Evolutionary conservation across 371 early-diverging fungal genomes (phyloP).

Genomic region (Dinochytrium kinnereticum): DNA sequence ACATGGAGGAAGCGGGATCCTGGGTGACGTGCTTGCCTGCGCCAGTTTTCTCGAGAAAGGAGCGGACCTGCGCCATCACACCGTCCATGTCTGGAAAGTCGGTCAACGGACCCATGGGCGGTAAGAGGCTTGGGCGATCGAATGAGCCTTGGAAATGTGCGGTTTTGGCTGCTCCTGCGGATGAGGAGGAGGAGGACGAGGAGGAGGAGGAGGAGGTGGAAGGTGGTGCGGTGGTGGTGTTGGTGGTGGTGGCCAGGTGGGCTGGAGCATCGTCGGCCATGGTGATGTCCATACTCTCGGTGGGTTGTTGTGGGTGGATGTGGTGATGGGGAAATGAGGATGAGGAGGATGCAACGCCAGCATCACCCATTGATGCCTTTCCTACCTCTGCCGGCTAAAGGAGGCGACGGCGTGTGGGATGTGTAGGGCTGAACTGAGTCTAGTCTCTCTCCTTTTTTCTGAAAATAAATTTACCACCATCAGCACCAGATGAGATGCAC

Average conservation of each 20-base stretch:
- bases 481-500: too few relatives aligned
- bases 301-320: background rate
- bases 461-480: too few relatives aligned
- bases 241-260: background rate
- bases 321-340: background rate
- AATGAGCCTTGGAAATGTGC: background rate
- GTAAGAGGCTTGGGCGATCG: background rate
- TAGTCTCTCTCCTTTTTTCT: too few relatives aligned
- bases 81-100: slow-evolving; percentile 14
- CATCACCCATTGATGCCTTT: background rate
- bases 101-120: slow-evolving; percentile 9
- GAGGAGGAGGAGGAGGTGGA: background rate
- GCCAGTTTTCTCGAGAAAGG: slow-evolving; percentile 2
- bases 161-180: background rate
- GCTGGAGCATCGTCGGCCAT: background rate
- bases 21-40: background rate
- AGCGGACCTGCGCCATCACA: slow-evolving; percentile 11
- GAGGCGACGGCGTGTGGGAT: too few relatives aligned
- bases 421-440: too few relatives aligned
- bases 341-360: background rate
- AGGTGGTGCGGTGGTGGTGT: background rate
- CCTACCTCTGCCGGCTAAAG: background rate
- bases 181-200: background rate
- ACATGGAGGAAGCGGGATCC: background rate
- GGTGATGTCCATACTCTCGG: background rate